phyloP scores from a whole-genome alignment of 768 basidiomycete genomes.

The Termitomyces titanicus region DNA sequence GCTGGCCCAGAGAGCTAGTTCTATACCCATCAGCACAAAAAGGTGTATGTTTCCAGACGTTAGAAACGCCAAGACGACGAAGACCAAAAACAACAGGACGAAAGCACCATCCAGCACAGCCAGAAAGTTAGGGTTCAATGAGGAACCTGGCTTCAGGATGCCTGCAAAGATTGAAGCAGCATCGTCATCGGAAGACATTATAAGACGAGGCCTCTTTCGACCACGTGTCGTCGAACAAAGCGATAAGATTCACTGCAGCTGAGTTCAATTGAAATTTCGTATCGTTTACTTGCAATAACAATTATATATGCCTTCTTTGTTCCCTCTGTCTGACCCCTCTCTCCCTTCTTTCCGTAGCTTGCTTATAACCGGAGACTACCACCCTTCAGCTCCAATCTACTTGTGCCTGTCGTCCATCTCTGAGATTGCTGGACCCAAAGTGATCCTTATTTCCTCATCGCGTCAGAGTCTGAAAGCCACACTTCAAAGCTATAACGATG shows the following conservation, averaged over 20 bases:
- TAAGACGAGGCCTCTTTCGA: too few relatives aligned
- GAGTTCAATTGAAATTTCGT: too few relatives aligned
- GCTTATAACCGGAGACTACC: slow-evolving; percentile 61
- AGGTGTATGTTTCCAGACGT: slow-evolving; percentile 69
- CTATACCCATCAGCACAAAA: slow-evolving; percentile 60
- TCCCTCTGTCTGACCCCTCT: slow-evolving; percentile 31
- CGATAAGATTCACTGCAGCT: too few relatives aligned
- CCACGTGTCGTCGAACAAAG: background rate
- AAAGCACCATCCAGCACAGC: slow-evolving; percentile 63
- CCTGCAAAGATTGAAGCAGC: slow-evolving; percentile 42
- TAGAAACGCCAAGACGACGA: slow-evolving; percentile 53
- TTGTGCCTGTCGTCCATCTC: slow-evolving; percentile 50
- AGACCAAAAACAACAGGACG: slow-evolving; percentile 50
- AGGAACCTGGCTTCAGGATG: slow-evolving; percentile 72
- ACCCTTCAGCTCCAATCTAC: slow-evolving; percentile 67
- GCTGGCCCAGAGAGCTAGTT: slow-evolving; percentile 69
- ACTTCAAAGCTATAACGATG: slow-evolving; percentile 49
- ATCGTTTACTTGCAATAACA: too few relatives aligned
- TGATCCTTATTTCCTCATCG: slow-evolving; percentile 53
- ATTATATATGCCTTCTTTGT: slow-evolving; percentile 27
- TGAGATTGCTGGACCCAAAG: slow-evolving; percentile 26
- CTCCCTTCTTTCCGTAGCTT: slow-evolving; percentile 57
- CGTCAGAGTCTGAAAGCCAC: slow-evolving; percentile 37
- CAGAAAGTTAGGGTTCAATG: slow-evolving; percentile 68
- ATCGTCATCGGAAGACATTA: slow-evolving; percentile 1